Evolutionary conservation across 23 red algal genomes (phyloP).

Genomic region (Gracilariopsis chorda): DNA sequence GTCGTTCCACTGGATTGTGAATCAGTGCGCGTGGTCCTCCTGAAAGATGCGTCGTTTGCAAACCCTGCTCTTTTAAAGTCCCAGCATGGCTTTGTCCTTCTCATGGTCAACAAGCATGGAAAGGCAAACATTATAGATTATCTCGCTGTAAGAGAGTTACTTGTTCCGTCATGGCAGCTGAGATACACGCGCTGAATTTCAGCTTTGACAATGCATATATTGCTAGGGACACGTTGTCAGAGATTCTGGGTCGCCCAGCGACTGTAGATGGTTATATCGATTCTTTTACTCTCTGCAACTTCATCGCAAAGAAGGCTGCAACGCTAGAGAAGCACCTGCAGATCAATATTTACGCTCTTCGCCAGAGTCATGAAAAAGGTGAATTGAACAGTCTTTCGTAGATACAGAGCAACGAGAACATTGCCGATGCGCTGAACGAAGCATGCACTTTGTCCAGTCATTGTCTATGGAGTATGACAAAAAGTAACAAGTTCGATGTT

Average conservation of each 20-base stretch:
- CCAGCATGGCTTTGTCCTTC: conserved; percentile 20
- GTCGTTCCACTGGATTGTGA: background rate
- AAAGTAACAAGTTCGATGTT: background rate
- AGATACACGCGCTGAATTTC: conserved; percentile 23
- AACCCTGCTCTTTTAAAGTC: background rate
- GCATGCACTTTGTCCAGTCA: background rate
- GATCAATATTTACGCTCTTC: background rate
- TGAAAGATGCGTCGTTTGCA: conserved; percentile 4
- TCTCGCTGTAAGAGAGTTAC: conserved; percentile 2
- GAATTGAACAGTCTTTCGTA: background rate
- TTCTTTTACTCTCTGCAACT: background rate
- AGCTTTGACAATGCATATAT: conserved; percentile 29
- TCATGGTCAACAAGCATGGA: background rate
- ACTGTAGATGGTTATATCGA: background rate
- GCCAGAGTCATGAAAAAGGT: background rate
- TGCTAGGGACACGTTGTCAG: background rate
- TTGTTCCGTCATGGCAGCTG: conserved; percentile 41
- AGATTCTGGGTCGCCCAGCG: background rate
- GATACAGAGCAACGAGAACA: background rate
- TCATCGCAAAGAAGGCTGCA: background rate
- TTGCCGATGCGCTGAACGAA: background rate
- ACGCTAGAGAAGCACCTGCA: conserved; percentile 1
- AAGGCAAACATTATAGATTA: conserved; percentile 16
- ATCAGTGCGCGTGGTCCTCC: background rate
- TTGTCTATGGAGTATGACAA: background rate